Evolutionary conservation across 495 filamentous ascomycete genomes (phyloP), one percentile per base, ranked within the genome.

Genomic region (Aspergillus egyptiacus): DNA sequence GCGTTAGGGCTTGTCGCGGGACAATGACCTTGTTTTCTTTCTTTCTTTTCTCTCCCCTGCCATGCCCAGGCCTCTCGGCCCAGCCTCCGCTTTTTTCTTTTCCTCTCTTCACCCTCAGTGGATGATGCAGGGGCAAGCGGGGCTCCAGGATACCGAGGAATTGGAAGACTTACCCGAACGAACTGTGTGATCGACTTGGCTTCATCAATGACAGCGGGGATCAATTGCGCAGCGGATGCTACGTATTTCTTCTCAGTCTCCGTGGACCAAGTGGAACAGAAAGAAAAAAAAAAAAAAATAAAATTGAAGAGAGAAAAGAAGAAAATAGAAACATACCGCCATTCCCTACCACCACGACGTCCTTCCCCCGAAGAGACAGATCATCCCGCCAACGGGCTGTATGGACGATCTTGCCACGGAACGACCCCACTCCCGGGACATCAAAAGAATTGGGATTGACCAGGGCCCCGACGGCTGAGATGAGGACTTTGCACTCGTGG

Each of bases 301-400:
- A 17, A 5, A 30, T 8, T 2, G 9, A 2, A 39, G 33, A 30
- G 10, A 19, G n/a, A n/a, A 15, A n/a, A n/a, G n/a, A n/a, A n/a
- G n/a, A n/a, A n/a, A n/a, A n/a, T n/a, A n/a, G n/a, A 32, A 43
- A 46, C 51, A 42, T 40, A 64, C 57, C 59, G 35, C 57, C 67
- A 48, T 63, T 72, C 18, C 80, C 80, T 36, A 84, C 72, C 34
- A 82, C 66, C 22, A 69, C 78, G 8, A 81, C 74, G 13, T 73
- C 70, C 53, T 80, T 81, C 48, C 68, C 70, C 23, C 62, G 42
- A 53, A 74, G 72, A 47, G 79, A 69, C 25, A 81, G 73, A 5
- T 65, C 54, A 35, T 73, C 61, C 24, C 77, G 70, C 81, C 80
- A 84, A 43, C 64, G 65, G 4, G 79, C 77, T 0, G 75, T 79